Percentiles rank a stretch among this genome's conserved stretches.
phyloP scores from a whole-genome alignment of 495 filamentous ascomycete genomes.

The Trichoderma gamsii region DNA sequence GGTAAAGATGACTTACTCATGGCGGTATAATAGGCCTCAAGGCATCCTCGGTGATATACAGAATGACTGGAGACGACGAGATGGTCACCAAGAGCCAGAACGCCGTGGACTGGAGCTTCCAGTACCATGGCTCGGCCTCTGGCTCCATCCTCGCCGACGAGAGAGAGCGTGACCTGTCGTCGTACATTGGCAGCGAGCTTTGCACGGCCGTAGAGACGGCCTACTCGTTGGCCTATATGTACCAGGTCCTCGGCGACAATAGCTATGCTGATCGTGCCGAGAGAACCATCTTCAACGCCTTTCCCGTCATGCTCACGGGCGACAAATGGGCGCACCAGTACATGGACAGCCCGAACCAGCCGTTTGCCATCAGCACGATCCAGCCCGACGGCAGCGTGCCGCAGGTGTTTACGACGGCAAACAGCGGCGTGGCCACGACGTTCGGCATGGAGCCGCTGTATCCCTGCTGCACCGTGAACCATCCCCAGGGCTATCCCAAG shows the following conservation, averaged over 20 bases:
- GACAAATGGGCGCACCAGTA: slow-evolving; percentile 62
- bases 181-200: slow-evolving; percentile 29
- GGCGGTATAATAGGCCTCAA: slow-evolving; percentile 19
- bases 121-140: slow-evolving; percentile 27
- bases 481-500: slow-evolving; percentile 56
- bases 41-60: slow-evolving; percentile 24
- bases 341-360: slow-evolving; percentile 52
- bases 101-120: slow-evolving; percentile 27
- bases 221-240: slow-evolving; percentile 31
- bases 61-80: slow-evolving; percentile 25
- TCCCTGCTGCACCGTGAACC: slow-evolving; percentile 60
- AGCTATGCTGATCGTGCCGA: slow-evolving; percentile 54
- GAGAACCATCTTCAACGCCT: slow-evolving; percentile 52
- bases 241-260: slow-evolving; percentile 39
- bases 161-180: slow-evolving; percentile 25
- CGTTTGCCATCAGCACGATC: slow-evolving; percentile 29
- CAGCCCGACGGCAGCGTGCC: slow-evolving; percentile 18
- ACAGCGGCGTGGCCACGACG: slow-evolving; percentile 23
- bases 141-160: slow-evolving; percentile 30
- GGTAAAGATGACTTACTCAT: neutral
- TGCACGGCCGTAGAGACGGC: slow-evolving; percentile 31
- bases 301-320: slow-evolving; percentile 49
- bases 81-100: slow-evolving; percentile 23
- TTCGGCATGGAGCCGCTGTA: slow-evolving; percentile 41
- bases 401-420: slow-evolving; percentile 22